Base-by-base conservation (phyloP, 805 yeast species). In the Saccharomyces cerevisiae region DNA sequence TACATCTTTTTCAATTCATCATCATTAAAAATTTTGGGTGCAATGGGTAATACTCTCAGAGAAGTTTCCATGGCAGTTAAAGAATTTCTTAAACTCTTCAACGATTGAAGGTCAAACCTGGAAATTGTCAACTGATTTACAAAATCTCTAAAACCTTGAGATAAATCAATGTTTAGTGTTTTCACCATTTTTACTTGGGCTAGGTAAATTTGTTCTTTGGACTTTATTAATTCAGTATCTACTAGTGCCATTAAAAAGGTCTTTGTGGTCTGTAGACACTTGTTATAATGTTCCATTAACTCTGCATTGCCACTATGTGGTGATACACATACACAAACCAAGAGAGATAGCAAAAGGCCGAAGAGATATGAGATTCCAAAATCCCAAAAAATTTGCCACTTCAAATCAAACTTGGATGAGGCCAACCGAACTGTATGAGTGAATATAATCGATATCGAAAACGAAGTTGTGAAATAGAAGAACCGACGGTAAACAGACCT, bases 281-380 rank as follows among this genome's bases (percentile, higher is more conserved):
- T 52, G 6, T 62, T 54, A 13, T 73, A 58, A 4, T 70, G 61
- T 0, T 53, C 52, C 27, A 70, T 60, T 11, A 75, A 52, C 46
- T 64, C 65, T 13, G 63, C 55, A 51, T 74, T 73, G n/a, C 80
- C 79, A 36, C 70, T 57, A 36, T 72, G 73, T 5, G 82, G 81
- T 51, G 67, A 70, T 17, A 76, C 58, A 4, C 63, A 2, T 4
- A 70, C 41, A 46, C 76, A 73, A 1, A 73, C 68, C 0, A 69
- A 26, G 11, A 76, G 53, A 0, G 78, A 71, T 1, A 76, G 51
- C 14, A 73, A 32, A 2, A 76, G 53, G 1, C 82, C 82, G 59
- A 77, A 74, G 0, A 73, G 55, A 55, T 74, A 77, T 0, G 82
- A 79, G 6, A 78, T 68, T 4, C 73, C 73, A 56, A 76, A 71